A percentile compares a stretch with the other conserved stretches of the same genome.
Evolutionary conservation across 495 filamentous ascomycete genomes (phyloP).

Genomic region (Xylaria castorea): DNA sequence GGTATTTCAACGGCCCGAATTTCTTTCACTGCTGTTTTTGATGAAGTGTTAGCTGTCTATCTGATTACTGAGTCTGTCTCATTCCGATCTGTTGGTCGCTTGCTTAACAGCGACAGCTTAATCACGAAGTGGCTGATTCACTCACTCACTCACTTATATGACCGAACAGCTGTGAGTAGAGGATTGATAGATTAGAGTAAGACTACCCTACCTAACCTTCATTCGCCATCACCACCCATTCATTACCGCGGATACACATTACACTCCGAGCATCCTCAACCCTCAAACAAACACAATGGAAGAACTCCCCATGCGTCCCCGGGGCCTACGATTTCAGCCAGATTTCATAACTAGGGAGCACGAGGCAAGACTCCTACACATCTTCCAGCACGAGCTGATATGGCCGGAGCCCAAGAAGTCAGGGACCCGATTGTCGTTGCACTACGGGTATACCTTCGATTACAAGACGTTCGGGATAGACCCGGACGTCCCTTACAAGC

Average conservation of each 20-base stretch:
- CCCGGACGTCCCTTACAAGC: conserved; percentile 31
- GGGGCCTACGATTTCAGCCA: conserved; percentile 26
- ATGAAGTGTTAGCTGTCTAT: neutral
- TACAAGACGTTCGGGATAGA: conserved; percentile 38
- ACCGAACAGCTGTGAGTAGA: neutral
- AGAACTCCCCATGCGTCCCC: conserved; percentile 22
- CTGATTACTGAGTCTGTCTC: neutral
- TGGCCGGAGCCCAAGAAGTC: conserved; percentile 27
- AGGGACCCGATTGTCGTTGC: conserved; percentile 25
- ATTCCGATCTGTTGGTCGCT: neutral
- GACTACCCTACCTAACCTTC: no score
- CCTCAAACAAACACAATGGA: conserved; percentile 17
- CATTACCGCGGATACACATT: no score
- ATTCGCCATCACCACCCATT: no score
- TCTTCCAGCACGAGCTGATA: conserved; percentile 29
- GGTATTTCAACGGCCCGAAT: neutral
- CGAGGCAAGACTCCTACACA: conserved; percentile 27
- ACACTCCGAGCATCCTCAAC: neutral
- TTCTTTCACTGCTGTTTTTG: neutral
- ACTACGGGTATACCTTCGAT: conserved; percentile 38
- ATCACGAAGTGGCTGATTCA: neutral
- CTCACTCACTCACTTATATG: neutral
- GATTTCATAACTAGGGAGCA: conserved; percentile 33
- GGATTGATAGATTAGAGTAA: neutral
- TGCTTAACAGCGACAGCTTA: neutral